These are phyloP conservation scores for Fusarium vanettenii DNA, from an alignment of 2,329 filamentous ascomycete genomes.

Conservation along the genomic window DNA sequence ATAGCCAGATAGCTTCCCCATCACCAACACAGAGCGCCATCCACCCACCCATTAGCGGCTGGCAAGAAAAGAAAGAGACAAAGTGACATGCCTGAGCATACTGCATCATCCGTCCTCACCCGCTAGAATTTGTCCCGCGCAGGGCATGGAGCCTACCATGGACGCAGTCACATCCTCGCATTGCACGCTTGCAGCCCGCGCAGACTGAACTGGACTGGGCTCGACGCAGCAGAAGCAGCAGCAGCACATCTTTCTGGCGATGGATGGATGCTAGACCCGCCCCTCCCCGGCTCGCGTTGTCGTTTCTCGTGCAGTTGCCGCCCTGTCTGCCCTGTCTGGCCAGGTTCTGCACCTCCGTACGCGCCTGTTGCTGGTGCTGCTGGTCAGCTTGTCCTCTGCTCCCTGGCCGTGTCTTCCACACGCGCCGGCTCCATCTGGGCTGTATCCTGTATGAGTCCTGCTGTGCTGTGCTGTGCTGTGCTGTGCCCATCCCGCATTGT, in stretches of 20 bases:
- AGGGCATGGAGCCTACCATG: conserved; percentile 9
- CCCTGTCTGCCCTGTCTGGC: conserved; percentile 8
- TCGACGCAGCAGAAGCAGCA: conserved; percentile 10
- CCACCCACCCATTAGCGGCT: conserved; percentile 18
- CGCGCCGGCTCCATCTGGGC: conserved; percentile 39
- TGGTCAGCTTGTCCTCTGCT: conserved; percentile 29
- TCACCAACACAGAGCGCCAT: conserved; percentile 27
- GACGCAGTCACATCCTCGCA: conserved; percentile 36
- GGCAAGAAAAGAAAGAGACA: conserved; percentile 23
- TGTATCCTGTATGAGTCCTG: conserved; percentile 10
- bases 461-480: neutral
- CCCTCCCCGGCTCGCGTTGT: conserved; percentile 25
- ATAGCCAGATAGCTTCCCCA: conserved; percentile 1
- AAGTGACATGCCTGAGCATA: conserved; percentile 39
- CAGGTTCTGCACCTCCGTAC: conserved; percentile 24
- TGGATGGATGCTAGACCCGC: conserved; percentile 6
- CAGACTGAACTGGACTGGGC: conserved; percentile 7
- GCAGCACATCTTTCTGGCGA: neutral
- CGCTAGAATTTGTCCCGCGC: conserved; percentile 16
- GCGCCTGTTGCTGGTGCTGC: conserved; percentile 32
- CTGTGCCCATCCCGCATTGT: neutral
- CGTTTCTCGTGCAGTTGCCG: conserved; percentile 36
- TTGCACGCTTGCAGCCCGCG: conserved; percentile 23
- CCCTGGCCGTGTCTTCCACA: conserved; percentile 29
- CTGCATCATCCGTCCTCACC: conserved; percentile 34